Evolutionary conservation across 2,329 filamentous ascomycete species (phyloP), one percentile per base, ranked within the genome.

Genomic region (Podosphaera xanthii): DNA sequence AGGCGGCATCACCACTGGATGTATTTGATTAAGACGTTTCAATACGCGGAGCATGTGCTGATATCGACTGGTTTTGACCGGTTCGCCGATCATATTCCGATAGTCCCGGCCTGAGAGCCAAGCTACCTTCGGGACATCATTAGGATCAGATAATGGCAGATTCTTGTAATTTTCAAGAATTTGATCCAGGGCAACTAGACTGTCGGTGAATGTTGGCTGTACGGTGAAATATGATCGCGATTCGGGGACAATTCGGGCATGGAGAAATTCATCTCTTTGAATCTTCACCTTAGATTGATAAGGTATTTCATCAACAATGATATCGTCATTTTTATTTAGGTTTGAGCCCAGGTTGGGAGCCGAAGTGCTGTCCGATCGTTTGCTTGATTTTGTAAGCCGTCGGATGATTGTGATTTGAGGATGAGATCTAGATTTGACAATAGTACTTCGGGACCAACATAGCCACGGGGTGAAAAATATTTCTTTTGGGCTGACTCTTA

Each of bases 141-240:
- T 77, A 0, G 80, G 70, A 1, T 80, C 71, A 9, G 90, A 73
- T 2, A 75, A 78, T 5, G 92, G 92, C 12, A 97, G 77, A 34
- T 81, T 76, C 60, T 81, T 77, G 69, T 92, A 84, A 71, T 81
- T 83, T 58, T 81, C 80, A 60, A 86, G 73, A 33, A 97, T 77
- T 9, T 78, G 76, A 65, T 87, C 80, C 55, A 98, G 77, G 53
- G 76, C 74, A 64, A 97, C 78, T 65, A 86, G 80, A 67, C 86
- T 80, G 72, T 98, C 92, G 72, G 84, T 92, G 75, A 95, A 96
- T 59, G 78, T 76, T 1, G 90, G 86, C 62, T 84, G 84, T 58
- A 84, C 84, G 58, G 88, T 90, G 75, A 97, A 98, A 73, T 98
- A 98, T n/a, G 91, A 92, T 2, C 87, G 83, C 42, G 90, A 95